phyloP scores from a whole-genome alignment of 495 filamentous ascomycete species.

The Hypoxylon fuscum region DNA sequence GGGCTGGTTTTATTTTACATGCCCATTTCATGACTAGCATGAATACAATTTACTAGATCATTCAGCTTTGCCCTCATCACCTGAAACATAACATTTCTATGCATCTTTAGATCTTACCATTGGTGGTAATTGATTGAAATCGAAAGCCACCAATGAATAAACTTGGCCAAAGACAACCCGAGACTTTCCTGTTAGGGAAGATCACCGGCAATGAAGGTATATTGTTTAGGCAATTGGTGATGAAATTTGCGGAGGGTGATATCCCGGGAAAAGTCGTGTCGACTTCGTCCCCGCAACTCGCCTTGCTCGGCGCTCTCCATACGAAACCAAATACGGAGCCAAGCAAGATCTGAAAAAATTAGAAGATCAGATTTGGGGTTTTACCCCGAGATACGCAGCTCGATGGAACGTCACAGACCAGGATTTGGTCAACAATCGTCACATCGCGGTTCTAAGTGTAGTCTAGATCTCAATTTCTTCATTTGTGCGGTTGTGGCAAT shows the following conservation, averaged over 20 bases:
- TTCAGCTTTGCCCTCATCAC: no score
- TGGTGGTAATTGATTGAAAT: conserved; percentile 18
- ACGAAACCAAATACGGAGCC: conserved; percentile 1
- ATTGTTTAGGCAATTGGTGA: conserved; percentile 33
- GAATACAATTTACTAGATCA: no score
- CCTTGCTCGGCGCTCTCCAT: background rate
- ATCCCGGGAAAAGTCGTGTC: conserved; percentile 17
- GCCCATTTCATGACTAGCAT: no score
- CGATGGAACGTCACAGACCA: conserved; percentile 15
- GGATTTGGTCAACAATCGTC: conserved; percentile 6
- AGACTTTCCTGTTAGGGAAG: conserved; percentile 4
- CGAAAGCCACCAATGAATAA: conserved; percentile 30
- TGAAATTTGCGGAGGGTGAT: conserved; percentile 25
- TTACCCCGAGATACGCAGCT: background rate
- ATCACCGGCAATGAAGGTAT: background rate
- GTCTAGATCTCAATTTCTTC: conserved; percentile 16
- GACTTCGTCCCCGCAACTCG: conserved; percentile 4
- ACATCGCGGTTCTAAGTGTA: conserved; percentile 7
- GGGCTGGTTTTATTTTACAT: no score
- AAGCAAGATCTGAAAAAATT: conserved; percentile 22
- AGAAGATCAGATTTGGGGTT: background rate
- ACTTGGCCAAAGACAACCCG: background rate
- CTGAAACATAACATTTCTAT: no score
- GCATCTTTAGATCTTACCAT: conserved; percentile 2
- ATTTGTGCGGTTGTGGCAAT: background rate